Evolutionary conservation across 208 protist species (phyloP), one percentile per base, ranked within the genome.

Genomic region (Histomonas meleagridis): DNA sequence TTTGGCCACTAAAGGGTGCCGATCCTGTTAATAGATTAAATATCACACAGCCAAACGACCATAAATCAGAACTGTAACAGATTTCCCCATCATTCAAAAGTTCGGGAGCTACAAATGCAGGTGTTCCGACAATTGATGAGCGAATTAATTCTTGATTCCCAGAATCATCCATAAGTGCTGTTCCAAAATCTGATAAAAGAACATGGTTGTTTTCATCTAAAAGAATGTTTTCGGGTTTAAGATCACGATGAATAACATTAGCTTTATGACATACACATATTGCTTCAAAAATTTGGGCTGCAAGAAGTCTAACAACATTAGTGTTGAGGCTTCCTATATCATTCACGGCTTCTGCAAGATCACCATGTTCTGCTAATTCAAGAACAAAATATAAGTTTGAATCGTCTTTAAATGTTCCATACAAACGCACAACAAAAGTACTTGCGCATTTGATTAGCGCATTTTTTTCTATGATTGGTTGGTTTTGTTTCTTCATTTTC

Each of bases 101-200:
- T 51, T 81, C 70, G 21, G 70, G 70, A 18, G 70, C 70, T 32
- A 81, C 70, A 51, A 81, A 81, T 10, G 26, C 70, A 51, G 70
- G 70, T 43, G 70, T 81, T 46, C 70, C 70, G 1, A 81, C 70
- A 81, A 81, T 43, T 46, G 70, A 81, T 51, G 70, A 81, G 21
- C n/a, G 10, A 9, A 32, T 16, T 9, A 81, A 35, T 12, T 43
- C 35, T n/a, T 32, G 12, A 16, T 16, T 16, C 3, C n/a, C 43
- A 2, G 48, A 14, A 7, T 81, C n/a, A n/a, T 26, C 32, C 16
- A 81, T 81, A 1, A 81, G 26, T 23, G 70, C 70, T 46, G 70
- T 81, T 32, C 98, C 98, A 96, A 99, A 99, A 94, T 99, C 98
- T 7, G 98, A 97, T n/a, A 99, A 97, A 93, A 99, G 99, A 65